These are phyloP conservation scores for Mycena pura DNA, from an alignment of 768 basidiomycete genomes.

Conservation along the genomic window DNA sequence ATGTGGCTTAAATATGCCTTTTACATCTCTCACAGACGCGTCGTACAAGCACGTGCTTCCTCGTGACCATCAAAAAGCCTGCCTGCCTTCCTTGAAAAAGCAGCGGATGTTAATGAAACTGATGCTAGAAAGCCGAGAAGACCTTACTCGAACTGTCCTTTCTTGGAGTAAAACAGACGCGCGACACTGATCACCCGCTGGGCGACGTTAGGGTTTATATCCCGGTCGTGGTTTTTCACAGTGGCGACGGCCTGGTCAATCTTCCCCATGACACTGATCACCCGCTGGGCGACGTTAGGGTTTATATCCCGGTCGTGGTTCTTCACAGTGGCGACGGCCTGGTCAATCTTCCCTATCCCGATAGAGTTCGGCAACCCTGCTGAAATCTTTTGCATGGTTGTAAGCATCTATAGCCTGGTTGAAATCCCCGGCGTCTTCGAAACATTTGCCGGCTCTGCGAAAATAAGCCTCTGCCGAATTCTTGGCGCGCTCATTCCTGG, in stretches of 20 bases:
- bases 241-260: constrained; percentile 58
- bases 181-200: constrained; percentile 5
- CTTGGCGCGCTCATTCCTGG: constrained; percentile 16
- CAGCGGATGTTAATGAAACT: neutral
- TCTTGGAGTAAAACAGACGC: constrained; percentile 22
- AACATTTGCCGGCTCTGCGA: constrained; percentile 54
- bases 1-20: too few species aligned
- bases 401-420: constrained; percentile 54
- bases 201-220: neutral
- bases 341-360: constrained; percentile 57
- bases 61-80: constrained; percentile 56
- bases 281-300: neutral
- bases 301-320: neutral
- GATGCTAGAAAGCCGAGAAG: neutral
- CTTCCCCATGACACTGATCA: constrained; percentile 34
- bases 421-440: constrained; percentile 45
- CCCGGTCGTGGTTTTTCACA: neutral
- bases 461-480: constrained; percentile 44
- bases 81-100: constrained; percentile 48
- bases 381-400: constrained; percentile 48
- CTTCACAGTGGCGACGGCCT: constrained; percentile 45
- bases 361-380: constrained; percentile 51
- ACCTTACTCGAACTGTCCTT: constrained; percentile 35
- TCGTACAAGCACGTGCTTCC: too few species aligned
- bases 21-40: too few species aligned